A percentile compares a stretch with the other conserved stretches of the same genome.
Conservation (phyloP, 192 early-diverging fungal genomes). For the Piromyces finnis region DNA sequence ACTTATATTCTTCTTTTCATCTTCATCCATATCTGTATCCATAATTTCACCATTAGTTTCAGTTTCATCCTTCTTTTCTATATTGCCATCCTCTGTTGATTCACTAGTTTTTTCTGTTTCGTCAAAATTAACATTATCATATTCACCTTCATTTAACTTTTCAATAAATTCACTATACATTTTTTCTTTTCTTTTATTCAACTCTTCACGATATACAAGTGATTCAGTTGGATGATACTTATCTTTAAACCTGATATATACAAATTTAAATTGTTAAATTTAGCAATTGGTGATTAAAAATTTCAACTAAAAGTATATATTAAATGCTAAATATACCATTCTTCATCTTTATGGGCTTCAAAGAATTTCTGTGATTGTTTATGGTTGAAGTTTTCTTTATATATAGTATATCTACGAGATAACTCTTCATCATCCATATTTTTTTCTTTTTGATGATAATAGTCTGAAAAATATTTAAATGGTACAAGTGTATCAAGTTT, state of each 20-base stretch:
- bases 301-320: too few species aligned
- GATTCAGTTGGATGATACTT: neutral
- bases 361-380: neutral
- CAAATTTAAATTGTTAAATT: too few species aligned
- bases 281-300: too few species aligned
- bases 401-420: neutral
- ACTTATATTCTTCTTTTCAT: conserved; percentile 2
- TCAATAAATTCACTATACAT: neutral
- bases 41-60: conserved; percentile 6
- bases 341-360: neutral
- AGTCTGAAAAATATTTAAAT: neutral
- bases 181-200: neutral
- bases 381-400: neutral
- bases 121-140: neutral
- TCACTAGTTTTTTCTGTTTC: neutral
- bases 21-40: conserved; percentile 11
- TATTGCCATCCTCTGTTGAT: neutral
- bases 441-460: neutral
- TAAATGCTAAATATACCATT: too few species aligned
- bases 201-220: neutral
- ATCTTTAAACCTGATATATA: neutral
- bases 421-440: neutral
- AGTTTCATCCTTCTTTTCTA: neutral
- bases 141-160: neutral
- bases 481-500: neutral